Evolutionary conservation across 352 stramenopile genomes (phyloP), one percentile per base, ranked within the genome.

Genomic region (Globisporangium megalacanthum): DNA sequence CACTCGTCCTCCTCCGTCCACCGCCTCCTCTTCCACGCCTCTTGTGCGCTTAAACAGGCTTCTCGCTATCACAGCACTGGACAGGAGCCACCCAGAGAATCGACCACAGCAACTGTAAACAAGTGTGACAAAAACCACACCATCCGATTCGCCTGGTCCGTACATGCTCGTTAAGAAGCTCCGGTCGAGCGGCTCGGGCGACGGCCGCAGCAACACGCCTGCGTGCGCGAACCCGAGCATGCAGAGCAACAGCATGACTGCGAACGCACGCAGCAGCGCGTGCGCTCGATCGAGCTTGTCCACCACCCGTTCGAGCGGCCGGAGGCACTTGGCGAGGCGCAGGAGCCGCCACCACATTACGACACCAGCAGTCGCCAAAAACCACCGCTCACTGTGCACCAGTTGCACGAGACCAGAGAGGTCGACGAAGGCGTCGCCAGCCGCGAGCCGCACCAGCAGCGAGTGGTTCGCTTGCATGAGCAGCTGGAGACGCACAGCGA

Each of bases 291-390:
- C 65, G 14, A 85, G 62, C 45, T 79, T 82, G 9, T 72, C 65
- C 5, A 88, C 50, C 0, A 65, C 71, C 9, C 49, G 58, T 35
- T 83, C 68, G 7, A 89, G 64, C 14, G 69, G 63, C 41, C 73
- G 77, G 29, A 88, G 44, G 25, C 64, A 69, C 35, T 73, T 70
- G 6, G 68, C 72, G 4, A 86, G 64, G 19, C 75, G 73, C 20
- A 83, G 33, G 8, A 88, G 54, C 1, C 77, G 73, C 71, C 68
- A 84, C 77, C 79, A 86, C 73, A 89, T 86, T 25, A 88, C 59
- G 11, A 79, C 60, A 0, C 58, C 70, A 14, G 72, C 73, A 48
- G 51, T 68, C 20, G 75, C 79, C 11, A 69, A 69, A 31, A 83
- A 20, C 5, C 58, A 31, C 0, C 68, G 66, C 49, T 89, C 77